Percentiles rank a stretch among this genome's conserved stretches.
These are phyloP conservation scores for Sporopachydermia quercuum DNA, from an alignment of 805 yeast genomes.

Conservation along the genomic window DNA sequence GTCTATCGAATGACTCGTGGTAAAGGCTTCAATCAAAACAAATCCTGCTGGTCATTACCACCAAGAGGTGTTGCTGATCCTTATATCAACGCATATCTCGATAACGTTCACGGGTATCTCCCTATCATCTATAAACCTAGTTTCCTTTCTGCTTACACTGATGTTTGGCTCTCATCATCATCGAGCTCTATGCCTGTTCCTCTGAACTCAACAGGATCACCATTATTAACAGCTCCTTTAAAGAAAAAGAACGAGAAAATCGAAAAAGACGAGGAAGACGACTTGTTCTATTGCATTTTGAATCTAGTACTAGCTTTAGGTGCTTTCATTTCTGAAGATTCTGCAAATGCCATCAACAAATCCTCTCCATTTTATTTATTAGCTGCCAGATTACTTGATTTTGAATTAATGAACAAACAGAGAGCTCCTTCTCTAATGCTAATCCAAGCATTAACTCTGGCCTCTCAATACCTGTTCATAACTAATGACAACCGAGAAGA, in stretches of 20 bases:
- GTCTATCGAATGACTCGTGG: background rate
- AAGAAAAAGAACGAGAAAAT: background rate
- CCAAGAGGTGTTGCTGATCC: conserved; percentile 14
- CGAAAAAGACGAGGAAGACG: conserved; percentile 7
- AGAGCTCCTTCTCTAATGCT: conserved; percentile 13
- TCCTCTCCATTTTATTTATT: conserved; percentile 12
- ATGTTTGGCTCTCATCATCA: conserved; percentile 9
- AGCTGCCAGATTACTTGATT: conserved; percentile 12
- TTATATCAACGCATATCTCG: conserved; percentile 13
- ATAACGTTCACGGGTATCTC: conserved; percentile 13
- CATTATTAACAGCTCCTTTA: background rate
- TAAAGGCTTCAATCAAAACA: background rate
- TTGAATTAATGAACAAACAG: conserved; percentile 11
- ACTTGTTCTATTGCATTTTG: conserved; percentile 14
- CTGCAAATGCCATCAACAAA: conserved; percentile 5
- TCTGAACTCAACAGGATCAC: conserved; percentile 1
- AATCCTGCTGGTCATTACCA: conserved; percentile 8
- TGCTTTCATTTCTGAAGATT: conserved; percentile 10
- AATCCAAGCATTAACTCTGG: conserved; percentile 14
- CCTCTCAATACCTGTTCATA: conserved; percentile 12
- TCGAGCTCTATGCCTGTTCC: background rate
- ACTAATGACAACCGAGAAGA: conserved; percentile 1
- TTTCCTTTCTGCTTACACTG: conserved; percentile 13
- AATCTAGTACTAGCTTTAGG: conserved; percentile 17
- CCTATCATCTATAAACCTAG: conserved; percentile 16